Evolutionary conservation across 2,329 filamentous ascomycete species (phyloP).

Genomic region (Cladosporium sp.): DNA sequence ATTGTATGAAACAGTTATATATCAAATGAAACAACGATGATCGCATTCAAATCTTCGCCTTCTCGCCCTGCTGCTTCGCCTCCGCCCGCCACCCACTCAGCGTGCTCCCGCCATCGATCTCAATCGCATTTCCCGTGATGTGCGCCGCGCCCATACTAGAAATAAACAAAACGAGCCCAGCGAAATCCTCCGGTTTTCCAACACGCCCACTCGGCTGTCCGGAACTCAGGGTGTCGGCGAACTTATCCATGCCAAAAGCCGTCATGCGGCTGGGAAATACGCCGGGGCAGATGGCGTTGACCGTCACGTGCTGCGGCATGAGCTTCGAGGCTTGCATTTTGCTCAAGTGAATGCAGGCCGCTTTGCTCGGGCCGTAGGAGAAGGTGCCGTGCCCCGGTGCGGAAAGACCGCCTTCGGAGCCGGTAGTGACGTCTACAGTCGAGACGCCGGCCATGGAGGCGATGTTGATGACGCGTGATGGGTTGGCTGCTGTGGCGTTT

Average conservation of each 20-base stretch:
- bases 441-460: slow-evolving; percentile 41
- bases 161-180: slow-evolving; percentile 43
- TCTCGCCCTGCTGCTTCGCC: slow-evolving; percentile 19
- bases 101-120: slow-evolving; percentile 46
- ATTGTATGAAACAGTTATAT: no score
- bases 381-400: slow-evolving; percentile 41
- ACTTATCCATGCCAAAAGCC: slow-evolving; percentile 43
- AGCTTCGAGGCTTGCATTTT: slow-evolving; percentile 52
- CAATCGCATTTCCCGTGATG: slow-evolving; percentile 46
- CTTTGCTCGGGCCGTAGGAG: slow-evolving; percentile 47
- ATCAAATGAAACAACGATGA: no score
- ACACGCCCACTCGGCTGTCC: slow-evolving; percentile 45
- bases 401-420: slow-evolving; percentile 47
- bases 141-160: slow-evolving; percentile 39
- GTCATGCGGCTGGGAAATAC: slow-evolving; percentile 57
- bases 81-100: slow-evolving; percentile 40
- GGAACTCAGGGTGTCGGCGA: slow-evolving; percentile 43
- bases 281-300: slow-evolving; percentile 55
- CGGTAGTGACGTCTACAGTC: slow-evolving; percentile 44
- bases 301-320: slow-evolving; percentile 48
- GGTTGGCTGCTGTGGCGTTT: slow-evolving; percentile 37
- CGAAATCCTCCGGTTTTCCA: slow-evolving; percentile 47
- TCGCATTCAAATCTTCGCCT: slow-evolving; percentile 21
- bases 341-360: slow-evolving; percentile 52
- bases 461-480: slow-evolving; percentile 45